Evolutionary conservation across 192 early-diverging fungal genomes (phyloP).

Genomic region (Coemansia erecta): DNA sequence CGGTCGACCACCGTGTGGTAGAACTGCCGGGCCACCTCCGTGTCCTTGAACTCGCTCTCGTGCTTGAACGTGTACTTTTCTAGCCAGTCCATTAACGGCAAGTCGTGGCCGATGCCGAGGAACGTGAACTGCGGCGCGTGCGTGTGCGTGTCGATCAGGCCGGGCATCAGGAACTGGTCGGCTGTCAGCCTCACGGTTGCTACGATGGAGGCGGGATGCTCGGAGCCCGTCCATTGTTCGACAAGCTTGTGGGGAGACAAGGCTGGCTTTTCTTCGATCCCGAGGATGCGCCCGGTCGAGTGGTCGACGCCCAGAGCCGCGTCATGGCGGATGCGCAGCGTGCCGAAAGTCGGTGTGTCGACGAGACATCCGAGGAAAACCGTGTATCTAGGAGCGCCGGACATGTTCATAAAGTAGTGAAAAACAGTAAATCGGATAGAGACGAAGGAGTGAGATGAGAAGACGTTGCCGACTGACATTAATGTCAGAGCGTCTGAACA

Average conservation of each 20-base stretch:
- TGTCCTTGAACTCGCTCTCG: conserved; percentile 71
- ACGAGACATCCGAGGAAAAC: conserved; percentile 66
- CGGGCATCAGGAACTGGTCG: conserved; percentile 82
- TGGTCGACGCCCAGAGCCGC: conserved; percentile 67
- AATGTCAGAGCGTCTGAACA: neutral
- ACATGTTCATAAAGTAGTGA: conserved; percentile 6
- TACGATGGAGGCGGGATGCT: too few relatives aligned
- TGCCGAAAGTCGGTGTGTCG: conserved; percentile 60
- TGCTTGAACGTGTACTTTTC: conserved; percentile 87
- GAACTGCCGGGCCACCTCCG: conserved; percentile 62
- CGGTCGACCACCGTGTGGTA: conserved; percentile 70
- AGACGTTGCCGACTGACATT: neutral
- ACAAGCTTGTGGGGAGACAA: conserved; percentile 17
- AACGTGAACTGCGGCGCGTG: conserved; percentile 92
- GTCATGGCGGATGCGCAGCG: conserved; percentile 66
- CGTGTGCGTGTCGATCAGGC: conserved; percentile 91
- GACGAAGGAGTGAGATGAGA: neutral
- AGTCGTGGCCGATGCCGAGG: conserved; percentile 84
- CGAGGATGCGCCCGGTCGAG: conserved; percentile 64
- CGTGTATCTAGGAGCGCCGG: conserved; percentile 10
- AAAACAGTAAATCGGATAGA: neutral
- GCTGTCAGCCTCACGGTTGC: neutral
- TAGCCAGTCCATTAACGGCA: conserved; percentile 88
- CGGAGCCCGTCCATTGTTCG: conserved; percentile 21
- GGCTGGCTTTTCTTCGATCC: conserved; percentile 48